Base-by-base conservation (phyloP, 1,139 yeast species). In the Suhomyces bokatorum region DNA sequence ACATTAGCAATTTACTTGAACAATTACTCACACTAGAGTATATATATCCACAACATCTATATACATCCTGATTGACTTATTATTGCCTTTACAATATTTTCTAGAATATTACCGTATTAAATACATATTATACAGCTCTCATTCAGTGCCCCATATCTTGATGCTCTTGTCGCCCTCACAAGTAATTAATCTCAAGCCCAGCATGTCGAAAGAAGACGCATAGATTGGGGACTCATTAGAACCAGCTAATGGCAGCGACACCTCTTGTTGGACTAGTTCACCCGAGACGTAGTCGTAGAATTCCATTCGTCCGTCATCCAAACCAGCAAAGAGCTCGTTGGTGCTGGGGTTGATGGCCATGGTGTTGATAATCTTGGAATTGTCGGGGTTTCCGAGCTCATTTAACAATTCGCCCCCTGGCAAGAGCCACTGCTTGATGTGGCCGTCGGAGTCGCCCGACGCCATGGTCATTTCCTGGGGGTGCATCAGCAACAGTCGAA, bases 111-210 rank as follows among this genome's bases (percentile, higher is more conserved):
- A n/a, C n/a, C n/a, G n/a, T n/a, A n/a, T n/a, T n/a, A n/a, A 32
- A 26, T 37, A 24, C 29, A 24, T n/a, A 13, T 14, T 13, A 24
- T 15, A 31, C 12, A 33, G 15, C 28, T 35, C 12, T 10, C 17
- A 34, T 24, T 15, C 20, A 8, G 30, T 29, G 40, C 75, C 80
- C 97, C 97, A 93, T 1, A 93, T 70, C 61, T 90, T 89, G 40
- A 93, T 81, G 56, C 90, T 85, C 63, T 90, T 91, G 63, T 93
- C 99, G 10, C 90, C 85, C 57, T 87, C 96, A 42, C 97, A 89
- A 0, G 97, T 88, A 16, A 93, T 76, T 46, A 93, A 67, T 35
- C 97, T 75, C 54, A 84, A 64, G 0, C 98, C 97, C 52, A 89
- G 83, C 61, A 75, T 71, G 63, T 93, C 98, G 62, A 89, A 90